Evolutionary conservation across 805 yeast species (phyloP).

Genomic region (Sugiyamaella smithiae): DNA sequence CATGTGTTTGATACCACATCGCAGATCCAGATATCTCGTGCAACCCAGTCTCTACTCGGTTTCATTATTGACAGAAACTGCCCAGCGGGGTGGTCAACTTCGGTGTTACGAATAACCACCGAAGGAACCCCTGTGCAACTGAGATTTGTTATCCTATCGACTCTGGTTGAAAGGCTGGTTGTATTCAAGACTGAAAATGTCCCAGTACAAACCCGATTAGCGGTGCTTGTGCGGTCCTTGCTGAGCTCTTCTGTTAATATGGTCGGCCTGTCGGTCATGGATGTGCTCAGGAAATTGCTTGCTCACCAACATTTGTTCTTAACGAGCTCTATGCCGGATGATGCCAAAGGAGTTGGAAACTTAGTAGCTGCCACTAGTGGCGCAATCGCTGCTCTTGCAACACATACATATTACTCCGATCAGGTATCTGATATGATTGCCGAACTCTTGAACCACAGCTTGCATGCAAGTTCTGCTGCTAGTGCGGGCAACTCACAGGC

Average conservation of each 20-base stretch:
- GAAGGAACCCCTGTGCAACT: constrained; percentile 79
- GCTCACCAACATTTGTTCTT: constrained; percentile 28
- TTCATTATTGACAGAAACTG: constrained; percentile 38
- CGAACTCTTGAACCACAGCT: constrained; percentile 45
- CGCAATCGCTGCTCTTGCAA: constrained; percentile 67
- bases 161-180: constrained; percentile 39
- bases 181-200: constrained; percentile 19
- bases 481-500: background rate
- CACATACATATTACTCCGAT: constrained; percentile 80
- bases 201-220: constrained; percentile 38
- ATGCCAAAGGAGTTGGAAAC: constrained; percentile 13
- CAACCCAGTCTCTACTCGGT: constrained; percentile 52
- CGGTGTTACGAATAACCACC: constrained; percentile 61
- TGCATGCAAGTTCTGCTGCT: background rate
- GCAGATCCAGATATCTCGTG: constrained; percentile 55
- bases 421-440: constrained; percentile 80
- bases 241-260: constrained; percentile 77
- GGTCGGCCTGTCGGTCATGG: constrained; percentile 84
- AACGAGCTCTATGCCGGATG: background rate
- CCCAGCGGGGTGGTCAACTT: constrained; percentile 48
- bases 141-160: constrained; percentile 60
- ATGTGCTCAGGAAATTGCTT: constrained; percentile 53
- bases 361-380: constrained; percentile 47
- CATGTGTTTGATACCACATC: constrained; percentile 63
- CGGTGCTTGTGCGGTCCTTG: constrained; percentile 49